phyloP scores from a whole-genome alignment of 352 stramenopile species.

The Globisporangium nagaii region DNA sequence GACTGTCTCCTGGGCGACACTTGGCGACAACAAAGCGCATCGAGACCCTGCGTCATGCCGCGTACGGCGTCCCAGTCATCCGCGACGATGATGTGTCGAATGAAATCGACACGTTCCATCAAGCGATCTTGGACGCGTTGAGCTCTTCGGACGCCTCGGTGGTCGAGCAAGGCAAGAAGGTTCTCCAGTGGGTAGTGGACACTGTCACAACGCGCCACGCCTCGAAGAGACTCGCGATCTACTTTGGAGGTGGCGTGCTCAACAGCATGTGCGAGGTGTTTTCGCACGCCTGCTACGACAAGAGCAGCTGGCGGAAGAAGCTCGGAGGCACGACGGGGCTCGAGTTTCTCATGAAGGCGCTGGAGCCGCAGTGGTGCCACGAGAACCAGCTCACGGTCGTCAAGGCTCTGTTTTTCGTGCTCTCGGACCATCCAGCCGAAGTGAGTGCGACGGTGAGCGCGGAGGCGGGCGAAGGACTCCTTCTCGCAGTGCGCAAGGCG shows the following conservation, averaged over 20 bases:
- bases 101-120: slow-evolving; percentile 62
- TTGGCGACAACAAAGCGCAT: slow-evolving; percentile 77
- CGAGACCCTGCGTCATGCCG: slow-evolving; percentile 66
- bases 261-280: slow-evolving; percentile 80
- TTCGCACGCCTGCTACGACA: slow-evolving; percentile 83
- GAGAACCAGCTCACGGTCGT: slow-evolving; percentile 85
- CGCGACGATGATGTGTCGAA: slow-evolving; percentile 40
- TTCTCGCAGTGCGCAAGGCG: slow-evolving; percentile 53
- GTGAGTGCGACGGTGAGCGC: slow-evolving; percentile 72
- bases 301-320: slow-evolving; percentile 80
- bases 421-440: slow-evolving; percentile 82
- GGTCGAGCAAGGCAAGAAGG: slow-evolving; percentile 45
- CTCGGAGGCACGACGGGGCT: slow-evolving; percentile 72
- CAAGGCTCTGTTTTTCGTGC: slow-evolving; percentile 83
- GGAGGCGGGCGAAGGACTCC: slow-evolving; percentile 59
- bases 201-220: slow-evolving; percentile 33
- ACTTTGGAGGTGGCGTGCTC: slow-evolving; percentile 62
- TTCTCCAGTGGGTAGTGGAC: slow-evolving; percentile 51
- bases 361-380: slow-evolving; percentile 75
- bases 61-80: slow-evolving; percentile 64
- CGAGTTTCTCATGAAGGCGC: slow-evolving; percentile 50
- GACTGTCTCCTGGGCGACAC: slow-evolving; percentile 70
- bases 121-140: slow-evolving; percentile 54
- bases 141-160: slow-evolving; percentile 57
- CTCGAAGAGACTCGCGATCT: slow-evolving; percentile 28